Evolutionary conservation across 331 rosid genomes (phyloP), one percentile per base, ranked within the genome.

Genomic region (Rhamnella rubrinervis): DNA sequence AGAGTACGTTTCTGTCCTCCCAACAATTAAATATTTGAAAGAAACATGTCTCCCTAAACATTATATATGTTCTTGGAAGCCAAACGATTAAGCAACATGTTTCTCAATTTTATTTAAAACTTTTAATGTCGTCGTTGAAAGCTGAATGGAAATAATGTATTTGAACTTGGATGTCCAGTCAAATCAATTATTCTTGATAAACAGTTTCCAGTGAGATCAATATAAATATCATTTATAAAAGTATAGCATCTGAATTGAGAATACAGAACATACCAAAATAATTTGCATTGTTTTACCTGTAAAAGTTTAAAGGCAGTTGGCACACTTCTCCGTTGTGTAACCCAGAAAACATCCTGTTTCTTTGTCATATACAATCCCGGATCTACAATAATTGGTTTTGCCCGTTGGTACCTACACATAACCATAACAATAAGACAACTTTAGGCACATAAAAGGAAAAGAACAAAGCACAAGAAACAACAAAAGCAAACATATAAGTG

Each of bases 251-350:
- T 8, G 12, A 8, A 41, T 41, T 41, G 16, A 37, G 50, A 61
- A 37, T 16, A 39, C 51, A 38, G 56, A 28, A 28, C 41, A 59
- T 9, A 28, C 39, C 6, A 59, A 16, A 35, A 28, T 59, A n/a
- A 8, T 12, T 31, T 16, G 7, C 23, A 17, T 53, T n/a, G 20
- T 7, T 18, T 53, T 15, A 89, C 97, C 99, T 75, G 97, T 95
- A 71, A 91, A 66, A 95, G 93, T 80, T 91, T 95, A 84, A 95
- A 95, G 38, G 99, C 96, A 17, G 99, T 91, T 39, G 99, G 99
- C 77, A 90, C 87, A 82, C 99, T 95, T 75, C 99, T 85, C 67
- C 87, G 61, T 84, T 91, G 96, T 5, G 99, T 91, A 63, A 87
- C 85, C 97, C 96, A 91, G 74, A 95, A 91, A 64, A 95, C 99